These are phyloP conservation scores for Fusarium oligoseptatum DNA, from an alignment of 2,329 filamentous ascomycete genomes.

Conservation along the genomic window DNA sequence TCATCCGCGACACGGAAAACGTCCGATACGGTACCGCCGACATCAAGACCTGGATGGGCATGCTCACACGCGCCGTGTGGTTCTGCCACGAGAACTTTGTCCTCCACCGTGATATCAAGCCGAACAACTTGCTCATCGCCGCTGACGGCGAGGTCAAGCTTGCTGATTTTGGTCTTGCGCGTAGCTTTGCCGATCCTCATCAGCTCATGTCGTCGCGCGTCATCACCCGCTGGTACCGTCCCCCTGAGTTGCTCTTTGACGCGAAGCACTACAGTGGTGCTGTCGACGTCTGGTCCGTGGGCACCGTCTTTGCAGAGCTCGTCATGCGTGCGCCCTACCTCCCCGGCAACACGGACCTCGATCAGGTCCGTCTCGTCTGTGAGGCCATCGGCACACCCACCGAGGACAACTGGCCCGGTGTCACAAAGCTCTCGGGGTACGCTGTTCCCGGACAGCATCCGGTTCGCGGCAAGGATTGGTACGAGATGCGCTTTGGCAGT, in stretches of 20 bases:
- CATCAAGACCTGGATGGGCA: conserved; percentile 98
- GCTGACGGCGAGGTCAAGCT: conserved; percentile 94
- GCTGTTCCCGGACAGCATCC: conserved; percentile 75
- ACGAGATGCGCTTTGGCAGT: conserved; percentile 81
- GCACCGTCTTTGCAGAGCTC: conserved; percentile 92
- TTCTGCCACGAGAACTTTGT: conserved; percentile 97
- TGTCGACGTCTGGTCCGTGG: conserved; percentile 95
- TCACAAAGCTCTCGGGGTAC: conserved; percentile 84
- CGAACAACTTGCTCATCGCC: conserved; percentile 96
- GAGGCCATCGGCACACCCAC: conserved; percentile 89
- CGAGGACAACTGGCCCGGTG: conserved; percentile 96
- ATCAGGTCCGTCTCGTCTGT: conserved; percentile 87
- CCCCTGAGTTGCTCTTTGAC: conserved; percentile 92
- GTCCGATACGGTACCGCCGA: conserved; percentile 89
- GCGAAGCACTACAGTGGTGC: conserved; percentile 89
- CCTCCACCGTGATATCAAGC: conserved; percentile 97
- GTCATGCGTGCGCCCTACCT: conserved; percentile 86
- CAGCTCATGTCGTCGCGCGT: conserved; percentile 92
- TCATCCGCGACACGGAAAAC: conserved; percentile 85
- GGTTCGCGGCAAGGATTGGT: conserved; percentile 77
- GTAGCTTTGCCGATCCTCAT: conserved; percentile 90
- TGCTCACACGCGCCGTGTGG: conserved; percentile 93
- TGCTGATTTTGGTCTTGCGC: conserved; percentile 95
- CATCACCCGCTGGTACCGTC: conserved; percentile 96
- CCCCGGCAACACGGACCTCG: conserved; percentile 85